Base-by-base conservation (phyloP, 2,329 filamentous ascomycete genomes). In the Coniochaeta ligniaria region DNA sequence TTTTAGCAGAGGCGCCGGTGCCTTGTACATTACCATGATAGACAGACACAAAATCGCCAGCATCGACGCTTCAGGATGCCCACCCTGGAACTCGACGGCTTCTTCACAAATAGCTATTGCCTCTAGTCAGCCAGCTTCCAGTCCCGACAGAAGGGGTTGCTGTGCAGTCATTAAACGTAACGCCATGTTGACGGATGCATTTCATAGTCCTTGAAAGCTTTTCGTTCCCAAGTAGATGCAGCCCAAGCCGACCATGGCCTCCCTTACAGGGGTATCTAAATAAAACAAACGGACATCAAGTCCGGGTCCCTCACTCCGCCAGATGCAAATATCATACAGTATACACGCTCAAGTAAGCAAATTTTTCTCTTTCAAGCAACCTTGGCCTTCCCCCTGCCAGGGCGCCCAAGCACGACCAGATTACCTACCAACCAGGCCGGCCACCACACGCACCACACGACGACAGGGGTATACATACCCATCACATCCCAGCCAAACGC, bases 371-470 rank as follows among this genome's bases (percentile, higher is more conserved):
- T 24, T 64, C 43, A 63, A 24, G 63, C 50, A 6, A 35, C 61
- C 59, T 64, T 66, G 3, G 52, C 60, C 60, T 64, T 62, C 14
- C 17, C 26, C 11, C 36, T 58, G 1, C 45, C 52, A 1, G 67
- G 68, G 60, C 63, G 62, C 6, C 81, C 81, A 60, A 85, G 74
- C 52, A 86, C 77, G 26, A 83, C 76, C 6, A 86, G 72, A 61
- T 79, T 77, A 1, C 83, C 90, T 7, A 87, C 83, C 41, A 95
- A 73, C 93, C 93, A 97, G 8, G 91, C 92, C 0, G 93, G 93
- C 89, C 92, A 95, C 93, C 93, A 97, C 50, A 96, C 87, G 71
- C 92, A 90, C 91, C 92, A 96, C n/a, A 96, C 83, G 12, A 96
- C 85, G 20, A 96, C 86, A 62, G 91, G 88, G 1, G 92, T 96